These are phyloP conservation scores for Phytophthora kernoviae DNA, from an alignment of 352 stramenopile genomes.

Conservation along the genomic window DNA sequence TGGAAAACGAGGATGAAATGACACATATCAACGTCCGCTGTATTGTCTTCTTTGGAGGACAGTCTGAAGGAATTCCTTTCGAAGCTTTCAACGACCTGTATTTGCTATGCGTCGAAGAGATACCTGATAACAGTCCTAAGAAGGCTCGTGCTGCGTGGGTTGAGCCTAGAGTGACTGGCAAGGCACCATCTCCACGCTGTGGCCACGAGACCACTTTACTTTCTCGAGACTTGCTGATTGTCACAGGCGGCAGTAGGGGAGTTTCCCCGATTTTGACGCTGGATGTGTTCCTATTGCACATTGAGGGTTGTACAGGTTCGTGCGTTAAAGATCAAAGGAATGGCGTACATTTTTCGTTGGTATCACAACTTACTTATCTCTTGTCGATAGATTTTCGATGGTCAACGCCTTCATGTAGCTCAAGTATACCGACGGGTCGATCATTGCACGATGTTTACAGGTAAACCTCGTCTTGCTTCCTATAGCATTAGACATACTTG, in stretches of 20 bases:
- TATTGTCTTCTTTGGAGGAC: conserved; percentile 70
- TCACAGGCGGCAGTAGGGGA: conserved; percentile 70
- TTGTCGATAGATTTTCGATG: conserved; percentile 50
- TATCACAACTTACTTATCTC: not conserved
- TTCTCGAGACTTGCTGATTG: conserved; percentile 42
- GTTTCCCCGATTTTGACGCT: conserved; percentile 52
- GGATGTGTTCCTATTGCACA: conserved; percentile 47
- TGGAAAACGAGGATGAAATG: conserved; percentile 10
- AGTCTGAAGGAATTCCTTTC: conserved; percentile 71
- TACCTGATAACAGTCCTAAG: conserved; percentile 2
- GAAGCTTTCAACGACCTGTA: conserved; percentile 70
- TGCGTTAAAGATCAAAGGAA: too few relatives aligned
- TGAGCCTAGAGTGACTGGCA: conserved; percentile 28
- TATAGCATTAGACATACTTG: too few relatives aligned
- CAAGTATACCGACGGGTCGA: conserved; percentile 40
- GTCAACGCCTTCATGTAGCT: conserved; percentile 43
- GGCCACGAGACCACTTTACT: conserved; percentile 57
- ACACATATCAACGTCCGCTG: conserved; percentile 39
- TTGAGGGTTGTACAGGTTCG: conserved; percentile 41
- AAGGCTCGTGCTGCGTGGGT: conserved; percentile 51
- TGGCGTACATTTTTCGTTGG: too few relatives aligned
- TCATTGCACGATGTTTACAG: conserved; percentile 63
- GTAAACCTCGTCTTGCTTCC: conserved; percentile 20
- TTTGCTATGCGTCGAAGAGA: conserved; percentile 46
- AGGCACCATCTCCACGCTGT: conserved; percentile 47